These are phyloP conservation scores for Crithidia mellificae DNA, from an alignment of 208 protist species.

Conservation along the genomic window DNA sequence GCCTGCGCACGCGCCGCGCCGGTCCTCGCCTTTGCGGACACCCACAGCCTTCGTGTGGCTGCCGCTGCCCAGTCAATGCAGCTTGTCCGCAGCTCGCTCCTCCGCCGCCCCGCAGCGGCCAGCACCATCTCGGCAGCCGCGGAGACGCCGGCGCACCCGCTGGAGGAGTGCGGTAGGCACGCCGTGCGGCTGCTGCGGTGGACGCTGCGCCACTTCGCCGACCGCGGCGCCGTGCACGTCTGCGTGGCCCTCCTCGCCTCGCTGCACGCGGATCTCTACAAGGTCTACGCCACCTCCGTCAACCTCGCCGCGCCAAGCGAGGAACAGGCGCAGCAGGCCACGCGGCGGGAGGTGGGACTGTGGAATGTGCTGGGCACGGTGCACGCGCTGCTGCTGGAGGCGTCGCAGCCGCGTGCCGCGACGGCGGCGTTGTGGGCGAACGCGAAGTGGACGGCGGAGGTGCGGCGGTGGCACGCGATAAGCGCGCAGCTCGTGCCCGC, in stretches of 20 bases:
- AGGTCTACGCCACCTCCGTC: constrained; percentile 7
- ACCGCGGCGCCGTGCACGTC: constrained; percentile 11
- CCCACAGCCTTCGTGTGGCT: constrained; percentile 19
- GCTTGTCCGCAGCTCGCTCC: constrained; percentile 28
- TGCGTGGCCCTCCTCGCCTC: constrained; percentile 27
- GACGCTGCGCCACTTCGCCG: constrained; percentile 31
- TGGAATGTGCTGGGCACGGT: constrained; percentile 30
- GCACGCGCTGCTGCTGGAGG: constrained; percentile 28
- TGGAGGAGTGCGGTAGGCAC: constrained; percentile 31
- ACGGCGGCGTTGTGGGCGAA: constrained; percentile 22
- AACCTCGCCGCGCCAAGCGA: constrained; percentile 3
- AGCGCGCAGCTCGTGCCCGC: constrained; percentile 11
- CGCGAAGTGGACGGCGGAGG: constrained; percentile 23
- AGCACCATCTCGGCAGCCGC: constrained; percentile 8
- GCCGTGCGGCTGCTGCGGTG: constrained; percentile 33
- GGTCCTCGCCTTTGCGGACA: constrained; percentile 32
- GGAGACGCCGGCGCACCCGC: constrained; percentile 21
- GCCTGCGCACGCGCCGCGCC: constrained; percentile 30
- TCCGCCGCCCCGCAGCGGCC: not conserved
- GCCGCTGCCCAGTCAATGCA: constrained; percentile 31
- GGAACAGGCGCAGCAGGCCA: constrained; percentile 9
- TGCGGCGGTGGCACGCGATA: constrained; percentile 18
- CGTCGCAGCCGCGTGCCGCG: constrained; percentile 1
- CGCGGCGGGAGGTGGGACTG: constrained; percentile 18
- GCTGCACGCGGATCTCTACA: constrained; percentile 24